phyloP scores from a whole-genome alignment of 2,329 filamentous ascomycete species.

The Alternaria sp. region DNA sequence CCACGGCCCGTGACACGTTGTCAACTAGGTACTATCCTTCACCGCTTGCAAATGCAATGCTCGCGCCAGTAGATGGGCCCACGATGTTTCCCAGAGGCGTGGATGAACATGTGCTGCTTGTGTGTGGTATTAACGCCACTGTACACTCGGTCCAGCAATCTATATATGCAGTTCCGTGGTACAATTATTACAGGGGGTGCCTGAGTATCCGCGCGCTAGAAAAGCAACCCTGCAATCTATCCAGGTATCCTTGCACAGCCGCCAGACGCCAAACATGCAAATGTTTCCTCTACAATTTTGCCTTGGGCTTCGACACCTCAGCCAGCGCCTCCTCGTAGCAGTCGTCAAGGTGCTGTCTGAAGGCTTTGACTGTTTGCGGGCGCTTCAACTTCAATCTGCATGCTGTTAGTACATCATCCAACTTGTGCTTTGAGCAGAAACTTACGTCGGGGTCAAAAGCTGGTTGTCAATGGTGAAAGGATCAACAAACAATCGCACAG shows the following conservation, averaged over 20 bases:
- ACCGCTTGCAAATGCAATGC: constrained; percentile 5
- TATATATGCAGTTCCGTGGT: constrained; percentile 9
- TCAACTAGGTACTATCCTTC: neutral
- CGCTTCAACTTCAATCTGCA: constrained; percentile 74
- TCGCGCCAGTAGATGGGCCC: neutral
- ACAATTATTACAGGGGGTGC: neutral
- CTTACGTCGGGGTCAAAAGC: constrained; percentile 86
- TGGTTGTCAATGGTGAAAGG: constrained; percentile 95
- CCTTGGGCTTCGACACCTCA: constrained; percentile 53
- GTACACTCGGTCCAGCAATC: constrained; percentile 8
- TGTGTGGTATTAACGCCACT: neutral
- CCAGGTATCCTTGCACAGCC: neutral
- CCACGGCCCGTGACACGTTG: constrained; percentile 15
- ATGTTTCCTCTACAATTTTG: constrained; percentile 56
- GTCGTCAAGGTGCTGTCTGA: constrained; percentile 65
- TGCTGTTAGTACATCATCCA: constrained; percentile 23
- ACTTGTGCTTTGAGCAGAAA: constrained; percentile 34
- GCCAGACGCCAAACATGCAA: constrained; percentile 10
- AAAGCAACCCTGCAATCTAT: constrained; percentile 15
- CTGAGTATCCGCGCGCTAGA: constrained; percentile 1
- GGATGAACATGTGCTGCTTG: constrained; percentile 7
- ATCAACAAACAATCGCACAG: constrained; percentile 78
- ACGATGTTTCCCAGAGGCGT: neutral
- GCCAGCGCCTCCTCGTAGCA: constrained; percentile 66
- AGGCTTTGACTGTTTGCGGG: constrained; percentile 70